Evolutionary conservation across 1,284 basidiomycete species (phyloP).

Genomic region (Phaffia rhodozyma): DNA sequence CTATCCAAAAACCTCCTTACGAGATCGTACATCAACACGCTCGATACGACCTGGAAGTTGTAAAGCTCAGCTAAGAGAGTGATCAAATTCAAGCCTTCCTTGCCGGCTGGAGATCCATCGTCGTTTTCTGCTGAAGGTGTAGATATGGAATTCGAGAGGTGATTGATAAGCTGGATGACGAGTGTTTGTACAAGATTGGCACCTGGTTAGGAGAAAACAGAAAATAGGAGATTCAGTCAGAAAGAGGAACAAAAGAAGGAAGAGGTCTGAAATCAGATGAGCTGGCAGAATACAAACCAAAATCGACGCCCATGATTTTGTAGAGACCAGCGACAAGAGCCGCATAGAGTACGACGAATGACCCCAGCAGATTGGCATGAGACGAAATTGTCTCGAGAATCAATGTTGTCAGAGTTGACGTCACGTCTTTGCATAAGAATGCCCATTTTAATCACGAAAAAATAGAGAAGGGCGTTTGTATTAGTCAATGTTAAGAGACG

Average conservation of each 20-base stretch:
- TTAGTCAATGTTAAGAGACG: not conserved
- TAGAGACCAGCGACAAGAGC: conserved; percentile 75
- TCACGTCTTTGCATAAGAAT: conserved; percentile 49
- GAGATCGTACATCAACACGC: conserved; percentile 76
- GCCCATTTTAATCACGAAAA: not conserved
- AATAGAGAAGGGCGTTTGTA: no score
- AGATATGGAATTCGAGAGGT: conserved; percentile 4
- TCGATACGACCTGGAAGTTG: conserved; percentile 88
- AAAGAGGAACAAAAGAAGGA: not conserved
- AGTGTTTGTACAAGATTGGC: conserved; percentile 58
- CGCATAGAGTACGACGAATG: conserved; percentile 82
- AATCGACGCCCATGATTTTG: conserved; percentile 77
- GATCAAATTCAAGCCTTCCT: conserved; percentile 80
- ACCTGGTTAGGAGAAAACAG: conserved; percentile 38
- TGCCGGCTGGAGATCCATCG: conserved; percentile 42
- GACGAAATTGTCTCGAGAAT: conserved; percentile 73
- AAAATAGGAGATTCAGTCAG: conserved; percentile 9
- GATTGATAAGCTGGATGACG: conserved; percentile 14
- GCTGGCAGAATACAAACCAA: conserved; percentile 46
- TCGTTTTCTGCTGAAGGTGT: conserved; percentile 21
- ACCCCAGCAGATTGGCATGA: conserved; percentile 72
- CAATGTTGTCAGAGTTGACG: conserved; percentile 61
- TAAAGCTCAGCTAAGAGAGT: conserved; percentile 84
- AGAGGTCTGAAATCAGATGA: conserved; percentile 23
- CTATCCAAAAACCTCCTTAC: conserved; percentile 62